phyloP scores from a whole-genome alignment of 2,329 filamentous ascomycete genomes.

The Plenodomus lindquistii region DNA sequence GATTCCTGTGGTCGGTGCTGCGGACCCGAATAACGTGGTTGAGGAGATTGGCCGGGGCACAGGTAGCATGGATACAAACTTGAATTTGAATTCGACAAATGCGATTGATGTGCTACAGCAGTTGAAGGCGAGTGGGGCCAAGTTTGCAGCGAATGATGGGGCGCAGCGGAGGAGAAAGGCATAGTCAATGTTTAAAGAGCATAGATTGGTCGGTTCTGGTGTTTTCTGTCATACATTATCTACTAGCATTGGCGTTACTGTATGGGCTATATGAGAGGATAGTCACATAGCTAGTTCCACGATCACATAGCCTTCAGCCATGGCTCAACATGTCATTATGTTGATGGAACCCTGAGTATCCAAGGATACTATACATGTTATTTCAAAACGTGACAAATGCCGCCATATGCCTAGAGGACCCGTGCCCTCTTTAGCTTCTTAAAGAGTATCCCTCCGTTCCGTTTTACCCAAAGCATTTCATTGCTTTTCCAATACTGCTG shows the following conservation, averaged over 20 bases:
- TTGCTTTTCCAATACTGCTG: background rate
- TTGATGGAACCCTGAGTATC: background rate
- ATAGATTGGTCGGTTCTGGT: too few relatives aligned
- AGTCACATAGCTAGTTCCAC: background rate
- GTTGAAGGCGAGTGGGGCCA: conserved; percentile 39
- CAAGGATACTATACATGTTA: conserved; percentile 4
- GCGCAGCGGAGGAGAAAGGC: conserved; percentile 41
- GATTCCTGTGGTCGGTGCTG: conserved; percentile 66
- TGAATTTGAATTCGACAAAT: conserved; percentile 37
- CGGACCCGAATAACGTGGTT: conserved; percentile 61
- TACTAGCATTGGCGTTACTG: too few relatives aligned
- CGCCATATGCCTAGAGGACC: conserved; percentile 8
- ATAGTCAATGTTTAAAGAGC: too few relatives aligned
- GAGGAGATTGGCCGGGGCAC: conserved; percentile 49
- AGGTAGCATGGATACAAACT: conserved; percentile 19
- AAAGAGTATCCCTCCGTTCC: background rate
- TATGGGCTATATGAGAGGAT: too few relatives aligned
- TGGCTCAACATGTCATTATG: too few relatives aligned
- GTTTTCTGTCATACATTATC: too few relatives aligned
- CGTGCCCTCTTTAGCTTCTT: background rate
- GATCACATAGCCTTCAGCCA: too few relatives aligned
- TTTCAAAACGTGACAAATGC: conserved; percentile 12
- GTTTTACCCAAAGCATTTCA: too few relatives aligned
- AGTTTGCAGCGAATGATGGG: conserved; percentile 30
- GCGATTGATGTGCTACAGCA: conserved; percentile 42